These are phyloP conservation scores for Triticum dicoccoides DNA, from an alignment of 176 grass and related monocot species.

Conservation along the genomic window DNA sequence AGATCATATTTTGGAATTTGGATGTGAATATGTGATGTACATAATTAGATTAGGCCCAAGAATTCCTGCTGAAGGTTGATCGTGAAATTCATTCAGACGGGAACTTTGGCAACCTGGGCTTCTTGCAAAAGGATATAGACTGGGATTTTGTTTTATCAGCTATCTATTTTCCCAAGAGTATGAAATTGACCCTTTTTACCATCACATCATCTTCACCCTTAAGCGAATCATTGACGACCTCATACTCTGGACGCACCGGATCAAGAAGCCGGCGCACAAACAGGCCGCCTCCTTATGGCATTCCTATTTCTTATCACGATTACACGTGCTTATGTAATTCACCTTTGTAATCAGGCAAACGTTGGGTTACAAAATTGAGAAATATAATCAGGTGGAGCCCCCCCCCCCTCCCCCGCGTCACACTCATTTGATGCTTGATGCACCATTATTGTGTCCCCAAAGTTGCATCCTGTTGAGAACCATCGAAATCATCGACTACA, in stretches of 20 bases:
- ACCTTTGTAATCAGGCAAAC: no score
- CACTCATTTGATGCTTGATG: not conserved
- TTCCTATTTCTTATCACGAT: no score
- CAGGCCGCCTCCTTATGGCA: no score
- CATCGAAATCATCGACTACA: not conserved
- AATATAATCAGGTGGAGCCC: no score
- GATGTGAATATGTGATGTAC: constrained; percentile 1
- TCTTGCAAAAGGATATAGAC: not conserved
- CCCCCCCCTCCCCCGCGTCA: not conserved
- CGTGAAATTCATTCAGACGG: not conserved
- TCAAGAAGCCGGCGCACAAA: no score
- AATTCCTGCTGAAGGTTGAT: not conserved
- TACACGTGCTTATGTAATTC: no score
- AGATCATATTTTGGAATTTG: not conserved
- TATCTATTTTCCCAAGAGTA: no score
- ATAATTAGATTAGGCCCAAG: not conserved
- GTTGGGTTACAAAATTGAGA: no score
- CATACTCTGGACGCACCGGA: no score
- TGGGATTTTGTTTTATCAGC: not conserved
- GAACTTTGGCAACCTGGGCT: not conserved
- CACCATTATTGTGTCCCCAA: not conserved
- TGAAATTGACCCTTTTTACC: no score
- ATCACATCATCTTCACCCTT: no score
- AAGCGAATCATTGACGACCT: no score
- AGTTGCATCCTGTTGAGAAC: not conserved